Evolutionary conservation across 2,329 filamentous ascomycete species (phyloP).

Genomic region (Xylaria sp.): DNA sequence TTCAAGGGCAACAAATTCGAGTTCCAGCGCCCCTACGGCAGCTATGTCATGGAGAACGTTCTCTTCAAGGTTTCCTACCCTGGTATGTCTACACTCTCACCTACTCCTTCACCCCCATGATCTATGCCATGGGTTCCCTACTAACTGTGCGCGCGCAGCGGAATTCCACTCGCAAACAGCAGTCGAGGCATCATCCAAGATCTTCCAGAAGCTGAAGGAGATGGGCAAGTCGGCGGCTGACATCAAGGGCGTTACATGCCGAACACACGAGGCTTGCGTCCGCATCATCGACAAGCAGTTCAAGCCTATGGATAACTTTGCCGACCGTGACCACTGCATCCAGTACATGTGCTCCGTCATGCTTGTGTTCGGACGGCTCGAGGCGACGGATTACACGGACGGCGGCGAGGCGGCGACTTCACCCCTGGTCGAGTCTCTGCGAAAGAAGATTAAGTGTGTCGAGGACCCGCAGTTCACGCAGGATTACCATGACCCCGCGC

Average conservation of each 20-base stretch:
- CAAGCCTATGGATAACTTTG: conserved; percentile 99
- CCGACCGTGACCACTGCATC: conserved; percentile 98
- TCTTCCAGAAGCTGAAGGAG: conserved; percentile 83
- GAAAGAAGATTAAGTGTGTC: conserved; percentile 93
- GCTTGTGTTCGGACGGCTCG: conserved; percentile 93
- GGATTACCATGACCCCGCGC: conserved; percentile 93
- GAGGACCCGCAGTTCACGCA: conserved; percentile 94
- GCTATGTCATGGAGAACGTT: conserved; percentile 99
- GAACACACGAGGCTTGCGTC: conserved; percentile 97
- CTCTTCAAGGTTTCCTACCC: conserved; percentile 99
- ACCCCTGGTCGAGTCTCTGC: conserved; percentile 86
- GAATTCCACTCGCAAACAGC: conserved; percentile 99
- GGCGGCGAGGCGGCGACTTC: conserved; percentile 92
- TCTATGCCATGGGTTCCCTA: not conserved
- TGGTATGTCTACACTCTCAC: conserved; percentile 62
- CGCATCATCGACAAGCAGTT: conserved; percentile 99
- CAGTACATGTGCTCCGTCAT: conserved; percentile 99
- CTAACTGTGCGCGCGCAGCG: conserved; percentile 57
- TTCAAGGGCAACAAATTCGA: conserved; percentile 96
- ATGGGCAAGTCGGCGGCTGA: conserved; percentile 92
- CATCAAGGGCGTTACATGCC: conserved; percentile 92
- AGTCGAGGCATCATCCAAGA: conserved; percentile 90
- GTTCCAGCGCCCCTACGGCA: conserved; percentile 96
- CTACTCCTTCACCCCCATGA: not conserved
- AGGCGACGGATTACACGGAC: conserved; percentile 93